Percentiles rank a stretch among this genome's conserved stretches.
Conservation (phyloP, 768 basidiomycete genomes). For the Russula brevipes region DNA sequence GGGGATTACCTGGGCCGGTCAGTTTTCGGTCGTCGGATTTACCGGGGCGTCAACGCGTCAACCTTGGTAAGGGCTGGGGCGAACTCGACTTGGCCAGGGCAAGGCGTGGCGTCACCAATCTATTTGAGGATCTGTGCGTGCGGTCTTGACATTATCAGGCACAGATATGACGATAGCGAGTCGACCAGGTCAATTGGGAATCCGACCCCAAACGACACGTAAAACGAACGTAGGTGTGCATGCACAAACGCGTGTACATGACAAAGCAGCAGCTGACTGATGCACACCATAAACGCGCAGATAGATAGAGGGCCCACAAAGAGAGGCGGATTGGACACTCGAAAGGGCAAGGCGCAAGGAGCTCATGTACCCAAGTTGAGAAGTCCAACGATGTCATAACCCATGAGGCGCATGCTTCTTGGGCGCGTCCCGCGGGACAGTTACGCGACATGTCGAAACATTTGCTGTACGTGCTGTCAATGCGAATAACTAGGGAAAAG, state of each 20-base stretch:
- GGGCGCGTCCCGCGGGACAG: conserved; percentile 1
- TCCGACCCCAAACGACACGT: not conserved
- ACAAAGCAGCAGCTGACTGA: not conserved
- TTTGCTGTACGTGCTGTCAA: not conserved
- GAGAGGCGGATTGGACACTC: not conserved
- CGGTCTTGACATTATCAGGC: conserved; percentile 1
- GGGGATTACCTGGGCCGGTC: not conserved
- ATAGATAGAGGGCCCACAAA: not conserved
- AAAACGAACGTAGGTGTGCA: not conserved
- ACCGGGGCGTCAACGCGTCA: not conserved
- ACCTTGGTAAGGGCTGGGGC: conserved; percentile 12
- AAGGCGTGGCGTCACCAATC: conserved; percentile 11
- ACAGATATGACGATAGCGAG: conserved; percentile 7
- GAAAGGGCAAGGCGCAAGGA: not conserved
- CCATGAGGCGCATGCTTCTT: not conserved
- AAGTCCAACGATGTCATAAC: not conserved
- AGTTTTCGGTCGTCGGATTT: not conserved
- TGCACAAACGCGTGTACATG: not conserved
- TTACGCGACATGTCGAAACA: conserved; percentile 2
- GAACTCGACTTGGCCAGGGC: conserved; percentile 7
- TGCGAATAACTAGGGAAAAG: not conserved
- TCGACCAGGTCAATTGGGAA: not conserved
- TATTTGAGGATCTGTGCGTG: not conserved
- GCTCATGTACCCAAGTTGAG: not conserved
- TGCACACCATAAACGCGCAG: not conserved